Evolutionary conservation across 2,329 filamentous ascomycete species (phyloP), one percentile per base, ranked within the genome.

Genomic region (Clarireedia homoeocarpa): DNA sequence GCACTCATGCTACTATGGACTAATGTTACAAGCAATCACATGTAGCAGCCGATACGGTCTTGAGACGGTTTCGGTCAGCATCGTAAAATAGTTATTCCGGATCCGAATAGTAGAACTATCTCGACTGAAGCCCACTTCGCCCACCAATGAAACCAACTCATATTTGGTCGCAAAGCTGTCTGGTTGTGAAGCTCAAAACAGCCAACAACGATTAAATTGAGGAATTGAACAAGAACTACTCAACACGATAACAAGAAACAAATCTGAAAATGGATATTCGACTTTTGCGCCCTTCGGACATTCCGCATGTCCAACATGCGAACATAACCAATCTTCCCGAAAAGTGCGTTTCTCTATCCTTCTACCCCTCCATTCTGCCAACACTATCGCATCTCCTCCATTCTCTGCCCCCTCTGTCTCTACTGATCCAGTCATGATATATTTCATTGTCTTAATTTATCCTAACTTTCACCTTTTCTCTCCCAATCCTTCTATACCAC

Each of bases 311-410:
- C 71, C 94, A 99, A 76, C 91, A 95, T 73, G 92, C 92, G 70
- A 97, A 99, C 78, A 91, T 99, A 71, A 95, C 95, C 72, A 99
- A 99, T 77, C 82, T 99, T 53, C 94, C 94, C 63, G 94, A 99
- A 75, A 99, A 99, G 66, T 67, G 61, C 17, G 42, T 48, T 40
- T 39, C 48, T 46, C 6, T 14, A 27, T 14, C 24, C 14, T 36
- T 38, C 26, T 34, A n/a, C 47, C 23, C 47, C 30, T 49, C 23
- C 44, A 46, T 46, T 5, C n/a, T 14, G n/a, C n/a, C 10, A 42
- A 42, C n/a, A 20, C n/a, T 17, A 42, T 17, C n/a, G 20, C 39
- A 42, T 42, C 39, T 42, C 39, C 30, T 34, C 30, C 30, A 34
- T 10, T 9, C 7, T 4, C 10, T 34, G 4, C 30, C 30, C 30